A percentile compares a stretch with the other conserved stretches of the same genome.
Conservation (phyloP, 352 stramenopile species). For the Phytopythium montanum region DNA sequence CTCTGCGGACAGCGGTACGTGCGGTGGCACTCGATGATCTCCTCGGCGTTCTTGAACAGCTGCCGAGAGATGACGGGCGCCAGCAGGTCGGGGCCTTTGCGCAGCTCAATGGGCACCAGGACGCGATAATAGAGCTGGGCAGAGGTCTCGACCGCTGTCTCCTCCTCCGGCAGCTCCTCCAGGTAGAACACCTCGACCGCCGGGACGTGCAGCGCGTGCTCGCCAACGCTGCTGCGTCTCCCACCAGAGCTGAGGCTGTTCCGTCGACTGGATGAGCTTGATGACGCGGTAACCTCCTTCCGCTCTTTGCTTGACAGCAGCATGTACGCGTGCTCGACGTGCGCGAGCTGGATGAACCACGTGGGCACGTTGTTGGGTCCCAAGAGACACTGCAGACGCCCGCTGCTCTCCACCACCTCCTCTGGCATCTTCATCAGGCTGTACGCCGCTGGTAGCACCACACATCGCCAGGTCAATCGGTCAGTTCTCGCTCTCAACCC, state of each 20-base stretch:
- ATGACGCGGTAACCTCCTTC: slow-evolving; percentile 12
- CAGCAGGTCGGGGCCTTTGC: slow-evolving; percentile 65
- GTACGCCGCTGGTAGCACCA: slow-evolving; percentile 27
- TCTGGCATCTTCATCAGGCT: slow-evolving; percentile 80
- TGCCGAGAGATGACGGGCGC: slow-evolving; percentile 61
- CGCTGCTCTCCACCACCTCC: slow-evolving; percentile 58
- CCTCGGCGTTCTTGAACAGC: slow-evolving; percentile 75
- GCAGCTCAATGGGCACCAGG: slow-evolving; percentile 72
- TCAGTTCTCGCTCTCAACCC: not conserved
- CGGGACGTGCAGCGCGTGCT: slow-evolving; percentile 5
- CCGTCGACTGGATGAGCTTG: not conserved
- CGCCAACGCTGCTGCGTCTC: slow-evolving; percentile 4
- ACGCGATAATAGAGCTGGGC: slow-evolving; percentile 73
- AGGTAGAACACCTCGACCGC: slow-evolving; percentile 19
- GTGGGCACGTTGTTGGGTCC: slow-evolving; percentile 47
- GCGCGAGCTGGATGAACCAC: slow-evolving; percentile 65
- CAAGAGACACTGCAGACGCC: slow-evolving; percentile 55
- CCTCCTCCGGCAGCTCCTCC: slow-evolving; percentile 34
- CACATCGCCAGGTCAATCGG: slow-evolving; percentile 1
- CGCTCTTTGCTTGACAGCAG: slow-evolving; percentile 52
- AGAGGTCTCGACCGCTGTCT: slow-evolving; percentile 31
- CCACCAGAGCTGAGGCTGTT: slow-evolving; percentile 9
- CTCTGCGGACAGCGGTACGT: slow-evolving; percentile 70
- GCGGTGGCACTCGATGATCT: slow-evolving; percentile 75
- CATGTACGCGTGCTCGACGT: slow-evolving; percentile 74